Evolutionary conservation across 441 rosid genomes (phyloP).

Genomic region (Aquilaria agallochum): DNA sequence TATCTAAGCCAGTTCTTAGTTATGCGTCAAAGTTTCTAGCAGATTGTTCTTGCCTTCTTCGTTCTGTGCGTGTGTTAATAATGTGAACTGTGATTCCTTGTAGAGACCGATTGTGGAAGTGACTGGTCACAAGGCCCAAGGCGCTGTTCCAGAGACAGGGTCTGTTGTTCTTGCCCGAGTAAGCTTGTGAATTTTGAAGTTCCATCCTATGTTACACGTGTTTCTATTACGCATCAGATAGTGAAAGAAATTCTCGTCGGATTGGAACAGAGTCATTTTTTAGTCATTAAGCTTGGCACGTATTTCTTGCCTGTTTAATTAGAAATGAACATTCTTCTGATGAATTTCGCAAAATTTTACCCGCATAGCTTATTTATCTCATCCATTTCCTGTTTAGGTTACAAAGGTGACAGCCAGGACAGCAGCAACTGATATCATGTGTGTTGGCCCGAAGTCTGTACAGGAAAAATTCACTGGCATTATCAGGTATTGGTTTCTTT

Average conservation of each 20-base stretch:
- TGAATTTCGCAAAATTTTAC: slow-evolving; percentile 5
- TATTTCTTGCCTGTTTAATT: neutral
- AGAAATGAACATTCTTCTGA: slow-evolving; percentile 1
- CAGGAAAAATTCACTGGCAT: slow-evolving; percentile 78
- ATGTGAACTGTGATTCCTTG: slow-evolving; percentile 12
- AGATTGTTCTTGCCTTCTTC: neutral
- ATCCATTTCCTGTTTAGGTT: slow-evolving; percentile 32
- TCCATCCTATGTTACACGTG: too few relatives aligned
- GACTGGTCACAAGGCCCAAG: slow-evolving; percentile 75
- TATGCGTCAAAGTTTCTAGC: neutral
- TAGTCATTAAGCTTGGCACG: neutral
- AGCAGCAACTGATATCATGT: slow-evolving; percentile 78
- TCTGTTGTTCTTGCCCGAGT: slow-evolving; percentile 79
- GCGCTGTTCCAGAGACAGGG: slow-evolving; percentile 79
- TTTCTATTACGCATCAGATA: too few relatives aligned
- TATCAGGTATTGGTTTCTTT: slow-evolving; percentile 44
- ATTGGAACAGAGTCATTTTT: neutral
- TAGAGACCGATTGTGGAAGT: slow-evolving; percentile 83
- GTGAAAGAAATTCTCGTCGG: too few relatives aligned
- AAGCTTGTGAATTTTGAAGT: slow-evolving; percentile 16
- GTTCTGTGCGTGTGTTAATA: neutral
- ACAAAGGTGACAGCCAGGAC: slow-evolving; percentile 79
- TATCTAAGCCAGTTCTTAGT: neutral
- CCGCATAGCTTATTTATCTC: too few relatives aligned
- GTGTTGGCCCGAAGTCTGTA: slow-evolving; percentile 79